Percentiles rank a stretch among this genome's conserved stretches.
These are phyloP conservation scores for Suillus weaverae DNA, from an alignment of 768 basidiomycete genomes.

Conservation along the genomic window DNA sequence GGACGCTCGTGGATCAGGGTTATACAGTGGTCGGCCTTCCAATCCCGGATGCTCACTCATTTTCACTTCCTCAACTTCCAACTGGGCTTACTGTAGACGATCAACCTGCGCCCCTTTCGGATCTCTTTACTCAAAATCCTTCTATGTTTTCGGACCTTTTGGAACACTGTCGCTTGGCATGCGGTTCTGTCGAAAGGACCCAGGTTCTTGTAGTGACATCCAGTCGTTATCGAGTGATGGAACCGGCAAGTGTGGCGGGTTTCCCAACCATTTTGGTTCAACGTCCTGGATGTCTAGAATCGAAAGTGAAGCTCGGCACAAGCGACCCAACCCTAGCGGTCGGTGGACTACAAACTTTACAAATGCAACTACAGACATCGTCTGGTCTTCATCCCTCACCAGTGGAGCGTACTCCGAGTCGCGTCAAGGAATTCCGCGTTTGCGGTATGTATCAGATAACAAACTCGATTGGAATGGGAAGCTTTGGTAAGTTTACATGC, in stretches of 20 bases:
- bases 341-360: background rate
- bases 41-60: background rate
- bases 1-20: background rate
- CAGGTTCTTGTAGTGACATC: conserved; percentile 9
- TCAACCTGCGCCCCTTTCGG: background rate
- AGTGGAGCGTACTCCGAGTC: background rate
- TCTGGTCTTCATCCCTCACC: background rate
- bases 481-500: conserved; percentile 2
- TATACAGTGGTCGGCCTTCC: background rate
- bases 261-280: conserved; percentile 3
- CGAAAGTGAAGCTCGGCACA: background rate
- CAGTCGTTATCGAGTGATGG: background rate
- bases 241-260: background rate
- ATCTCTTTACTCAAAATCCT: background rate
- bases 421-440: background rate
- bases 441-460: conserved; percentile 1
- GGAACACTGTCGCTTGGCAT: background rate
- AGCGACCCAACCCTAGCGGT: background rate
- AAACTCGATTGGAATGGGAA: background rate
- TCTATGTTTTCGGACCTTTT: background rate
- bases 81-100: background rate
- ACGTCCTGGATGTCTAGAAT: background rate
- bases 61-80: conserved; percentile 3
- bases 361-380: background rate
- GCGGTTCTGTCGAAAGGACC: background rate